Percentiles rank a stretch among this genome's conserved stretches.
Evolutionary conservation across 441 rosid species (phyloP).

Genomic region (Pelargonium citronellum): DNA sequence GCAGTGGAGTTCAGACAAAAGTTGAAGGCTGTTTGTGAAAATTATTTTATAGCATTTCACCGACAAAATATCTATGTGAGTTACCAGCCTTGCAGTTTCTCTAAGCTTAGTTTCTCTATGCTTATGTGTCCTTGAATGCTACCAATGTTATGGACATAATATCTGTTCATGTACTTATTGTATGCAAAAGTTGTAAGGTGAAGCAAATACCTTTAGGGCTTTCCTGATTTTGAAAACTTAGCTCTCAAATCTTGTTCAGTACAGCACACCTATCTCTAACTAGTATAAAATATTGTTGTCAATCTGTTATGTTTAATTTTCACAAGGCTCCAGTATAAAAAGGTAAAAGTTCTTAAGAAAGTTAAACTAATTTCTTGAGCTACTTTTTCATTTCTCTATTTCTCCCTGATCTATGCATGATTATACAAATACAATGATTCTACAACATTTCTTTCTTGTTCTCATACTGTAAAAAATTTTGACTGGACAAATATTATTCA

Average conservation of each 20-base stretch:
- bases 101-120: neutral
- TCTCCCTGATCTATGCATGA: neutral
- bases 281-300: neutral
- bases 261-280: neutral
- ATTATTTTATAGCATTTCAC: slow-evolving; percentile 78
- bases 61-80: slow-evolving; percentile 86
- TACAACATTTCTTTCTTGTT: neutral
- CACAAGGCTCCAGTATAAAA: neutral
- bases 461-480: neutral
- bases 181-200: neutral
- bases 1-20: slow-evolving; percentile 92
- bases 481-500: neutral
- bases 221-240: slow-evolving; percentile 1
- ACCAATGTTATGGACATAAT: neutral
- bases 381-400: neutral
- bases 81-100: slow-evolving; percentile 12
- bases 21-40: slow-evolving; percentile 81
- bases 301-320: neutral
- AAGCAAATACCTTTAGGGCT: neutral
- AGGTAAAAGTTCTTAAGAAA: neutral
- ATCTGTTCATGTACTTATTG: neutral
- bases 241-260: neutral
- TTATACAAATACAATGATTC: neutral
- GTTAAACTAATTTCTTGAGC: neutral
- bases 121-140: neutral